A percentile compares a stretch with the other conserved stretches of the same genome.
Conservation (phyloP, 345 rosid genomes). For the Melaleuca quinquenervia region DNA sequence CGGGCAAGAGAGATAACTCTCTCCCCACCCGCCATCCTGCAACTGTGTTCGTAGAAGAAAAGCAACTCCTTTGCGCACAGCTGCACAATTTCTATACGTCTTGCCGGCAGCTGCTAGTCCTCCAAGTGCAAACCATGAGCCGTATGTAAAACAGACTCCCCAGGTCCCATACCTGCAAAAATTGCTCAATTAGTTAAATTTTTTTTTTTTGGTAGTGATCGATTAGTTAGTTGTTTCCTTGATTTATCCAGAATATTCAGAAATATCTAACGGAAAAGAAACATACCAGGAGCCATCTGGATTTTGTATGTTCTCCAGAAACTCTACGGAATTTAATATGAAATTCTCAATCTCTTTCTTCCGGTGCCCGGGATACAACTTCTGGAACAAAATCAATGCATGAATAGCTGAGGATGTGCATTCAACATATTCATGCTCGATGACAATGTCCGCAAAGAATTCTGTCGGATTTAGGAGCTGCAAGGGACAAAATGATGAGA, state of each 20-base stretch:
- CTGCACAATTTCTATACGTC: conserved; percentile 15
- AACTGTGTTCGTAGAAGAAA: conserved; percentile 31
- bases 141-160: conserved; percentile 50
- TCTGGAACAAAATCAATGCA: conserved; percentile 22
- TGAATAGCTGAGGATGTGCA: conserved; percentile 42
- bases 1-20: conserved; percentile 42
- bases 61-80: conserved; percentile 25
- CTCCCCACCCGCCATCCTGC: conserved; percentile 51
- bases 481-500: neutral
- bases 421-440: conserved; percentile 34
- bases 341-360: conserved; percentile 34
- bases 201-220: no score
- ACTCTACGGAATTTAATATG: conserved; percentile 25
- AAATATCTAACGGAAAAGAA: neutral
- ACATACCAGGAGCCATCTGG: conserved; percentile 47
- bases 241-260: neutral
- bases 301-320: conserved; percentile 26
- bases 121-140: conserved; percentile 33
- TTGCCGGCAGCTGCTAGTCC: conserved; percentile 40
- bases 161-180: conserved; percentile 38
- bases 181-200: neutral
- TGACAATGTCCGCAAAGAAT: conserved; percentile 32
- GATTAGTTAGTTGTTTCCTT: neutral
- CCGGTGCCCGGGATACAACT: conserved; percentile 34
- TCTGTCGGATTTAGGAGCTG: conserved; percentile 58